Base-by-base conservation (phyloP, 2,329 filamentous ascomycete species). In the Trichothecium sympodiale region DNA sequence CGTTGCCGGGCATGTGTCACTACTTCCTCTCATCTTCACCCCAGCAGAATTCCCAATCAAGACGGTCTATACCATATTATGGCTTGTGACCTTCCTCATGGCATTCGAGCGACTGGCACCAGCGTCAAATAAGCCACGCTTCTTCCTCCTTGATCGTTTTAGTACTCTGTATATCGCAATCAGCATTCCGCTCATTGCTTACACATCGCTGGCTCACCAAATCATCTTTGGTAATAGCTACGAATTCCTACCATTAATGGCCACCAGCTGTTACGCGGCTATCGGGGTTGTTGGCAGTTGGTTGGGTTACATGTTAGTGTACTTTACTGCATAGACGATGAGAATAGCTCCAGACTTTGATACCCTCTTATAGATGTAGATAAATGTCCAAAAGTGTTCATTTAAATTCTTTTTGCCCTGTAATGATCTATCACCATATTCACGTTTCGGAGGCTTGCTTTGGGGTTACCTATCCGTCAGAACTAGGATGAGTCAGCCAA, bases 201-300 rank as follows among this genome's bases (percentile, higher is more conserved):
- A 98, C 59, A 88, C 84, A 56, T 94, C 87, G 9, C 57, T 95
- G 34, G 44, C 91, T 7, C 91, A 98, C 56, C 72, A 76, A 33
- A 56, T 89, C n/a, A 62, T 93, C 4, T 95, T 94, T 61, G 87
- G 87, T 0, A 72, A 77, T 50, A 74, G 67, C 43, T 85, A 83
- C 49, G 86, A 95, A 59, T 98, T 96, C 57, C 60, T 98, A 37
- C 91, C 91, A 17, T 64, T 96, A 47, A 96, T 98, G 89, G 91
- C 96, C 54, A 95, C 80, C 46, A 96, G 89, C 64, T 83, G 84
- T 10, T 98, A 96, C 58, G 85, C 83, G 25, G 91, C 91, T 4
- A 67, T 96, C 39, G 91, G 91, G n/a, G 88, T 96, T 1, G 77
- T 95, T 14, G 87, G 86, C 3, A 96, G 91, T 60, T 96, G 89